phyloP scores from a whole-genome alignment of 371 early-diverging fungal species.

The Mucor lusitanicus region DNA sequence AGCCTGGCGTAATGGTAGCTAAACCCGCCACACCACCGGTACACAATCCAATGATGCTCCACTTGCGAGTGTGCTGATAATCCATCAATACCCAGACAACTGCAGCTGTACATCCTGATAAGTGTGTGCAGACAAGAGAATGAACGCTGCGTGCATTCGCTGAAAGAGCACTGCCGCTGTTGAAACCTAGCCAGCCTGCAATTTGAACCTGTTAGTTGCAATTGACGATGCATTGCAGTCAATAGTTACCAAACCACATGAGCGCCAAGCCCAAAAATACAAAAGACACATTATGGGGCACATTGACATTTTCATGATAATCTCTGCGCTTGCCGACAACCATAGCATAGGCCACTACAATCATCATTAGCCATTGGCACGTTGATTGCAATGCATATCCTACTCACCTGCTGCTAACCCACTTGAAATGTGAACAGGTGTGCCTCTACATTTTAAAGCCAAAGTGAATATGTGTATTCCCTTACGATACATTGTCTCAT shows the following conservation, averaged over 20 bases:
- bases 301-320: slow-evolving; percentile 60
- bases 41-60: slow-evolving; percentile 82
- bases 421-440: slow-evolving; percentile 84
- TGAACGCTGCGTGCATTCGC: slow-evolving; percentile 76
- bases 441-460: slow-evolving; percentile 53
- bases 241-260: slow-evolving; percentile 69
- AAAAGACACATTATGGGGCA: slow-evolving; percentile 81
- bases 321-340: slow-evolving; percentile 78
- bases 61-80: slow-evolving; percentile 63
- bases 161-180: slow-evolving; percentile 61
- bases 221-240: too few species aligned
- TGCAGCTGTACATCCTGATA: slow-evolving; percentile 72
- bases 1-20: slow-evolving; percentile 79
- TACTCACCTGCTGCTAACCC: slow-evolving; percentile 68
- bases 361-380: background rate
- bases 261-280: slow-evolving; percentile 80
- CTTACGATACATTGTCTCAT: too few species aligned
- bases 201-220: too few species aligned
- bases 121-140: slow-evolving; percentile 73
- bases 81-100: slow-evolving; percentile 77
- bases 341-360: slow-evolving; percentile 72
- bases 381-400: background rate
- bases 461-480: background rate
- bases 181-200: slow-evolving; percentile 32
- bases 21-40: slow-evolving; percentile 87